A percentile compares a stretch with the other conserved stretches of the same genome.
phyloP scores from a whole-genome alignment of 208 protist genomes.

The Acanthamoeba royreba region DNA sequence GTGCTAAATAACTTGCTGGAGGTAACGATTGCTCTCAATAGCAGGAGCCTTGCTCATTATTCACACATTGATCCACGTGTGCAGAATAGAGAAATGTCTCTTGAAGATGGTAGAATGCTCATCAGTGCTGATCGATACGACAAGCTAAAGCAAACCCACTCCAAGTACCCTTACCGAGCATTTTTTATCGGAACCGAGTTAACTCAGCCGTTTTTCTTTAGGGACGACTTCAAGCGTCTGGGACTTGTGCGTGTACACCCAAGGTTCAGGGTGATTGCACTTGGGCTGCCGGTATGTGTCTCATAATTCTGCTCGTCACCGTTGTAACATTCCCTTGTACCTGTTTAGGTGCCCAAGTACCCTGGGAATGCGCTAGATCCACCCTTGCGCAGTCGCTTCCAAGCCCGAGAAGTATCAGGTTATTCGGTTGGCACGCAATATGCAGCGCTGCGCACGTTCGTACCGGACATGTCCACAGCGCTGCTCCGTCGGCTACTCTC shows the following conservation, averaged over 20 bases:
- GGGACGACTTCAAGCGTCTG: constrained; percentile 72
- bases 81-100: constrained; percentile 94
- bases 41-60: too few species aligned
- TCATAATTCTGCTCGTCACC: too few species aligned
- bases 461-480: neutral
- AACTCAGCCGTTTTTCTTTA: neutral
- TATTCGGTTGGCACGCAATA: constrained; percentile 31
- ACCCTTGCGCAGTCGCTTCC: constrained; percentile 80
- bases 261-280: constrained; percentile 91
- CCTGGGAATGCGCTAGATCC: constrained; percentile 77
- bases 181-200: too few species aligned
- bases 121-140: constrained; percentile 89
- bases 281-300: constrained; percentile 88
- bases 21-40: neutral
- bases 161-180: neutral
- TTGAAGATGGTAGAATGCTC: constrained; percentile 91
- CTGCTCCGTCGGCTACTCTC: constrained; percentile 7
- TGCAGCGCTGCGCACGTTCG: neutral
- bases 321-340: too few species aligned
- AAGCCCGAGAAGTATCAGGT: constrained; percentile 56
- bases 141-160: constrained; percentile 69
- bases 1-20: constrained; percentile 55
- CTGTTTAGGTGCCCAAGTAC: constrained; percentile 66
- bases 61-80: too few species aligned
- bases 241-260: constrained; percentile 87